Percentiles rank a stretch among this genome's conserved stretches.
Conservation (phyloP, 768 basidiomycete species). For the Myochromella boudieri region DNA sequence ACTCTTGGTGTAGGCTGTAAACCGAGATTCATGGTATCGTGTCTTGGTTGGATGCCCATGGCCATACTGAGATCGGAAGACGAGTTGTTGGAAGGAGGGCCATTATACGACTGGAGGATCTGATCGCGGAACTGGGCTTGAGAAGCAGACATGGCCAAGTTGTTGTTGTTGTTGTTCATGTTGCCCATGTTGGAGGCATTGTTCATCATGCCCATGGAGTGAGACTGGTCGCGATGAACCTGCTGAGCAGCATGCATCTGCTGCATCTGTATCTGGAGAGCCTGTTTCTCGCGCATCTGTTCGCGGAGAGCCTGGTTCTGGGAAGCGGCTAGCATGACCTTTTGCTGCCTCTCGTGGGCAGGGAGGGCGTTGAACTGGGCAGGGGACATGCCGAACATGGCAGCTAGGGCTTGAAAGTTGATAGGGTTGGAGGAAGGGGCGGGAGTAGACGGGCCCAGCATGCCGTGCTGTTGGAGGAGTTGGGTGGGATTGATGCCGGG, state of each 20-base stretch:
- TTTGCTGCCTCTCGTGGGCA: slow-evolving; percentile 20
- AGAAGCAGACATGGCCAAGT: slow-evolving; percentile 4
- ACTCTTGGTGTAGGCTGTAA: too few species aligned
- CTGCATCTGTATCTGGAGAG: slow-evolving; percentile 2
- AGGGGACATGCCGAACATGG: slow-evolving; percentile 9
- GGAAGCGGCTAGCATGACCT: slow-evolving; percentile 18
- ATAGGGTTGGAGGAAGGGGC: slow-evolving; percentile 1
- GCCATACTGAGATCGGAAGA: too few species aligned
- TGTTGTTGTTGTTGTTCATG: slow-evolving; percentile 18
- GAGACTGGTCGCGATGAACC: neutral
- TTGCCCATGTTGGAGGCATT: slow-evolving; percentile 14
- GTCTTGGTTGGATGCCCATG: too few species aligned
- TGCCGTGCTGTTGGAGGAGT: slow-evolving; percentile 10
- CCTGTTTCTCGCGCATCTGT: slow-evolving; percentile 16
- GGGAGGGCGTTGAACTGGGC: slow-evolving; percentile 16
- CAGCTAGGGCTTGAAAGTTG: neutral
- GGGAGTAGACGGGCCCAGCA: slow-evolving; percentile 5
- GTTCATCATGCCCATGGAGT: neutral
- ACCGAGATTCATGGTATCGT: too few species aligned
- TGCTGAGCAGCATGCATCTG: neutral
- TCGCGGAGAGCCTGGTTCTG: slow-evolving; percentile 8
- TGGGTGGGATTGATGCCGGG: slow-evolving; percentile 10
- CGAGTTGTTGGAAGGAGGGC: neutral
- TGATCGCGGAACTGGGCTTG: slow-evolving; percentile 9
- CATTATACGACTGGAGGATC: slow-evolving; percentile 1